Evolutionary conservation across 176 grass and related monocot genomes (phyloP).

Genomic region (Oropetium thomaeum): DNA sequence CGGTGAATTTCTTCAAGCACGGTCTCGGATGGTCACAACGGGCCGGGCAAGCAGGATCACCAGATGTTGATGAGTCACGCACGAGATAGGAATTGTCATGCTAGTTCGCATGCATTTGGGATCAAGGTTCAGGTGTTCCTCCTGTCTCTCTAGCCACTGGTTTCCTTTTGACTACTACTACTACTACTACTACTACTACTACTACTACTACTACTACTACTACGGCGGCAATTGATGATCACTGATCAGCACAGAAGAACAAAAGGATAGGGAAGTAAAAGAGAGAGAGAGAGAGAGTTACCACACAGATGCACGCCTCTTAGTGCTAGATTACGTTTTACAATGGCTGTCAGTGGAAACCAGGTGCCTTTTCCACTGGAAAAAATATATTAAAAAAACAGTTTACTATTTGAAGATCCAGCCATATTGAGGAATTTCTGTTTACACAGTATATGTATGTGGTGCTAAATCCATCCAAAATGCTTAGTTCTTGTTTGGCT

Average conservation of each 20-base stretch:
- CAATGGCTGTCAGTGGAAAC: no score
- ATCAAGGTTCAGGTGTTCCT: constrained; percentile 34
- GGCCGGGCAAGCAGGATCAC: neutral
- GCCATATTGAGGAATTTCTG: neutral
- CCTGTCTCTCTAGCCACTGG: neutral
- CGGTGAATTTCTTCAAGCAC: neutral
- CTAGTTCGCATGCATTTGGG: constrained; percentile 2
- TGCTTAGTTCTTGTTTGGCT: no score
- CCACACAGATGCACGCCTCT: no score
- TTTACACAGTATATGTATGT: no score
- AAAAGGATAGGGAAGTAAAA: neutral
- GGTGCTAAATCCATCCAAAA: no score
- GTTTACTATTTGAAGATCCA: neutral
- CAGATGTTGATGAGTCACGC: constrained; percentile 36
- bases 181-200: no score
- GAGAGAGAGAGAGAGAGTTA: no score
- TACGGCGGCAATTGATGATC: no score
- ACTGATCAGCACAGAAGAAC: neutral
- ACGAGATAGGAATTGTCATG: constrained; percentile 19
- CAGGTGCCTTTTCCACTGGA: no score
- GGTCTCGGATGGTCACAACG: constrained; percentile 30
- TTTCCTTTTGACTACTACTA: neutral
- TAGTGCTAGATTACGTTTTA: no score
- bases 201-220: no score
- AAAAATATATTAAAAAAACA: no score